Evolutionary conservation across 768 basidiomycete species (phyloP).

Genomic region (Leccinellum luteum): DNA sequence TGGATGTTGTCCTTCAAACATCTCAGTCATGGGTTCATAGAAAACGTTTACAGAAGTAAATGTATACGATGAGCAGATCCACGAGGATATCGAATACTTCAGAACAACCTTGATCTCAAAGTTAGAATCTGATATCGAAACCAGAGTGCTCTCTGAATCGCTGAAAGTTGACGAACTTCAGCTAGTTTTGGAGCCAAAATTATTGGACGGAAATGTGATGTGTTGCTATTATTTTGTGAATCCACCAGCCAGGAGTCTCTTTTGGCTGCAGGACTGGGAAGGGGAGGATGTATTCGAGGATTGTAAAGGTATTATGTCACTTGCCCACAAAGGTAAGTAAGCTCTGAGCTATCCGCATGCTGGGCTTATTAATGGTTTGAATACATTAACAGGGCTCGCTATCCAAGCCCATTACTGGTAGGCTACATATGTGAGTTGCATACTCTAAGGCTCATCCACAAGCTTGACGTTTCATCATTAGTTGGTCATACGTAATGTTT

Average conservation of each 20-base stretch:
- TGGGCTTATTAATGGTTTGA: not conserved
- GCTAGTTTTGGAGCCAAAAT: constrained; percentile 44
- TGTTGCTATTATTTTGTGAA: constrained; percentile 53
- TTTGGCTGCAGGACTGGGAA: constrained; percentile 50
- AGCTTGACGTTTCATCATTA: constrained; percentile 7
- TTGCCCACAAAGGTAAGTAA: constrained; percentile 25
- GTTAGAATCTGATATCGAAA: constrained; percentile 17
- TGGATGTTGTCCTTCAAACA: not conserved
- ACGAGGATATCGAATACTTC: constrained; percentile 36
- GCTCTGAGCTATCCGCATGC: not conserved
- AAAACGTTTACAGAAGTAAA: constrained; percentile 55
- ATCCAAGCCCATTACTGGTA: constrained; percentile 39
- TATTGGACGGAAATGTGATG: constrained; percentile 22
- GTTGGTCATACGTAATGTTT: not conserved
- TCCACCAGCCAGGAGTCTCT: constrained; percentile 44
- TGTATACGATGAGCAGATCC: constrained; percentile 38
- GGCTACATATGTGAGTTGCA: constrained; percentile 4
- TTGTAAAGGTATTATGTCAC: constrained; percentile 18
- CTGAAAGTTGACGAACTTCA: constrained; percentile 36
- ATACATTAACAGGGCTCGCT: constrained; percentile 26
- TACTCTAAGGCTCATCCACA: not conserved
- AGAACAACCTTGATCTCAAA: constrained; percentile 14
- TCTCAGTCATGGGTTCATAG: constrained; percentile 31
- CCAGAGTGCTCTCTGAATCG: constrained; percentile 11
- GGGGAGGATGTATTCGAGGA: constrained; percentile 30